Base-by-base conservation (phyloP, 768 basidiomycete species). In the Trametes cingulata region DNA sequence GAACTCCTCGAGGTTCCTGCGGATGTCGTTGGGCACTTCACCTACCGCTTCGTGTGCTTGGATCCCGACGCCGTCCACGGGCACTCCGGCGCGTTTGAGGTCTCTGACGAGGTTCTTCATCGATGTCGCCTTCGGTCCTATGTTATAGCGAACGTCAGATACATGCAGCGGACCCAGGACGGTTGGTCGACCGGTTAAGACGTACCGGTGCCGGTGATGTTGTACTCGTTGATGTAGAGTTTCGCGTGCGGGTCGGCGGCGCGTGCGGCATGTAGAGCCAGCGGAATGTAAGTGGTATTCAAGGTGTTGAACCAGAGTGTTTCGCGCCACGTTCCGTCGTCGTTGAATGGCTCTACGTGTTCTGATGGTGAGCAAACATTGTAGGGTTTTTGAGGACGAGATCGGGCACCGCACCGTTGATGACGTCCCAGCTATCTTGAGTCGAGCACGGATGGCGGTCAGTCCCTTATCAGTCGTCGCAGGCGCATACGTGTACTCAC, bases 31-130 rank as follows among this genome's bases (percentile, higher is more conserved):
- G 1, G 84, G 82, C 12, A 87, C 76, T 55, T 78, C 62, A 13
- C 85, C 85, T 24, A 86, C 80, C 62, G 82, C 80, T 58, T 85
- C 73, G 69, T 87, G 86, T 39, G 74, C 71, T 71, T 86, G 81
- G 49, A 85, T 73, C 45, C 86, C 86, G 42, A 88, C 73, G 41
- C 84, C 85, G 64, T 86, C 80, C 64, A 87, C 75, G 7, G 86
- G 85, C 0, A 77, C 77, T 12, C 78, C 78, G n/a, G 74, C 71
- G 1, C 71, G 71, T 60, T 81, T 69, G 51, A 86, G 78, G 9
- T 74, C 69, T 48, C 76, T 71, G 22, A 85, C 77, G 54, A 86
- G 79, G 52, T 76, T 78, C 63, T 78, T 71, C 75, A 85, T 79
- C n/a, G 81, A 78, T 45, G 82, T 81, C 14, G 83, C 75, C 65